Percentiles rank a stretch among this genome's conserved stretches.
phyloP scores from a whole-genome alignment of 208 protist species.

The Trypanosoma caninum region DNA sequence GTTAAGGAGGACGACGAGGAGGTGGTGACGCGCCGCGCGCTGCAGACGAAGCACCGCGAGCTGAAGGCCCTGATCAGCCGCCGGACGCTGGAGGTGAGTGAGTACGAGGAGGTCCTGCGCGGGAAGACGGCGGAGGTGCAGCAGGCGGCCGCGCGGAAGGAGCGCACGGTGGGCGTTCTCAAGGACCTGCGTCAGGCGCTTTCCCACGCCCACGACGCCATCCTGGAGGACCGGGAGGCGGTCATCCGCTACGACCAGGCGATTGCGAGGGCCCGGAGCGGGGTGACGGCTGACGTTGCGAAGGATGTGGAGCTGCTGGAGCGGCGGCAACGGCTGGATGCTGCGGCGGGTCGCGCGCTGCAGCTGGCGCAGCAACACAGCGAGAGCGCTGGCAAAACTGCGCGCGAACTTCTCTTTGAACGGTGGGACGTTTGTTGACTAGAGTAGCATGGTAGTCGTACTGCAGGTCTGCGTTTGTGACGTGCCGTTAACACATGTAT shows the following conservation, averaged over 20 bases:
- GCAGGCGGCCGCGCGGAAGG: slow-evolving; percentile 28
- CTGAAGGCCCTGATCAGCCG: slow-evolving; percentile 62
- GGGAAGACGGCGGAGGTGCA: slow-evolving; percentile 49
- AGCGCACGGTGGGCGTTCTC: slow-evolving; percentile 28
- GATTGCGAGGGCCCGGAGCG: slow-evolving; percentile 35
- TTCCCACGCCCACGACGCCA: slow-evolving; percentile 30
- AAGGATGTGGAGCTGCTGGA: slow-evolving; percentile 61
- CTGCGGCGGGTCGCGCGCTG: slow-evolving; percentile 38
- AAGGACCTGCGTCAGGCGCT: slow-evolving; percentile 31
- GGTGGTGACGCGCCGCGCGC: slow-evolving; percentile 41
- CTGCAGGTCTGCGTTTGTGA: background rate
- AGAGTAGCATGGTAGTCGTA: too few relatives aligned
- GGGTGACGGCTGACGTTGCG: slow-evolving; percentile 29
- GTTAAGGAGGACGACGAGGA: slow-evolving; percentile 55
- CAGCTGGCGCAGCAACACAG: slow-evolving; percentile 33
- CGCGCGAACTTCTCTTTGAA: slow-evolving; percentile 28
- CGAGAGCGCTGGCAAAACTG: slow-evolving; percentile 40
- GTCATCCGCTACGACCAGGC: slow-evolving; percentile 65
- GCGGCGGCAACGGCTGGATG: slow-evolving; percentile 33
- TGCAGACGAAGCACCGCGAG: slow-evolving; percentile 63
- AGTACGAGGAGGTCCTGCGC: slow-evolving; percentile 48
- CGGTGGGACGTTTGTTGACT: background rate
- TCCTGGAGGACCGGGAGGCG: slow-evolving; percentile 45
- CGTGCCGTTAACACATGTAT: background rate
- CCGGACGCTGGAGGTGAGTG: slow-evolving; percentile 56